These are phyloP conservation scores for Rutstroemia sp. DNA, from an alignment of 2,329 filamentous ascomycete species.

Conservation along the genomic window DNA sequence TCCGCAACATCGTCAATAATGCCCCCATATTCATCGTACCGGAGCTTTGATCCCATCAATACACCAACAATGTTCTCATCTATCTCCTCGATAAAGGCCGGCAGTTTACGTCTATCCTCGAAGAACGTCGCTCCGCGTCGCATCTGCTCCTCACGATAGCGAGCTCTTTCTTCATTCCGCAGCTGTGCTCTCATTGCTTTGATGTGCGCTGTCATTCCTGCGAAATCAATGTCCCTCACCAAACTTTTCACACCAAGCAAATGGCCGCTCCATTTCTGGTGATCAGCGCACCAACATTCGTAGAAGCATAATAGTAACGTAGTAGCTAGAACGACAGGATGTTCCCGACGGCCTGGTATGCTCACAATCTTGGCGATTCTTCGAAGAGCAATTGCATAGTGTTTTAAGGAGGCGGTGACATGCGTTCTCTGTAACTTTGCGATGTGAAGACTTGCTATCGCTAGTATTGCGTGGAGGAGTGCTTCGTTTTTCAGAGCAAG, in stretches of 20 bases:
- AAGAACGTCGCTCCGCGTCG: constrained; percentile 2
- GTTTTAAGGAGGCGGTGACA: constrained; percentile 75
- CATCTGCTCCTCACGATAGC: constrained; percentile 6
- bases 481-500: constrained; percentile 80
- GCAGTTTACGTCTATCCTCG: constrained; percentile 15
- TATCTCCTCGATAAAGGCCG: constrained; percentile 35
- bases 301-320: constrained; percentile 84
- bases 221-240: constrained; percentile 74
- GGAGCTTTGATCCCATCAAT: constrained; percentile 48
- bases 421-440: constrained; percentile 70
- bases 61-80: constrained; percentile 50
- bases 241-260: constrained; percentile 77
- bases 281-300: constrained; percentile 90
- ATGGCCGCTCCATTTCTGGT: constrained; percentile 93
- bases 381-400: constrained; percentile 82
- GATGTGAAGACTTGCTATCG: constrained; percentile 79
- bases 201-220: constrained; percentile 62
- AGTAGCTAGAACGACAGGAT: constrained; percentile 79
- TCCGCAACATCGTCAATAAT: constrained; percentile 28
- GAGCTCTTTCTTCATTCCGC: constrained; percentile 14
- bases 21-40: constrained; percentile 50
- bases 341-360: constrained; percentile 58
- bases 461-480: constrained; percentile 83
- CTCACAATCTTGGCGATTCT: constrained; percentile 70
- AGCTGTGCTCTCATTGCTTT: constrained; percentile 49